Percentiles rank a stretch among this genome's conserved stretches.
phyloP scores from a whole-genome alignment of 2,329 filamentous ascomycete genomes.

The Rugonectria rugulosa region DNA sequence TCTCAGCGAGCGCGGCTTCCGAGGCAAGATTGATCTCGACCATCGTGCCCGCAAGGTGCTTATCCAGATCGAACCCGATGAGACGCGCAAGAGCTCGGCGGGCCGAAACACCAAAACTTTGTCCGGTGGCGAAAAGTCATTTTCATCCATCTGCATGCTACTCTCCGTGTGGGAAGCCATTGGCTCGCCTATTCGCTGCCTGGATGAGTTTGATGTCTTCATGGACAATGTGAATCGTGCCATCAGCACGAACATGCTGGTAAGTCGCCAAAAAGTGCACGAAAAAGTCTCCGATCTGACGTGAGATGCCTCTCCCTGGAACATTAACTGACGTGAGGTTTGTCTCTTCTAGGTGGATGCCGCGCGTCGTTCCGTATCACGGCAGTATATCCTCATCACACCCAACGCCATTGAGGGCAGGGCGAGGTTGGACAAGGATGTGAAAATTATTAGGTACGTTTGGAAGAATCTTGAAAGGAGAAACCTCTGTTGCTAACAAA shows the following conservation, averaged over 20 bases:
- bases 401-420: constrained; percentile 80
- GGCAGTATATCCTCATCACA: constrained; percentile 96
- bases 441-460: constrained; percentile 76
- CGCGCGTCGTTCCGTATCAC: constrained; percentile 84
- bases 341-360: constrained; percentile 70
- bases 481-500: background rate
- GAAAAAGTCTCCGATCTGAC: constrained; percentile 1
- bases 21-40: constrained; percentile 80
- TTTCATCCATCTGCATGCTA: constrained; percentile 93
- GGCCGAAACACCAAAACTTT: constrained; percentile 90
- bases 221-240: constrained; percentile 98
- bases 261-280: constrained; percentile 52
- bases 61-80: constrained; percentile 76
- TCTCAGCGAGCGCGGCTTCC: constrained; percentile 87
- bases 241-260: constrained; percentile 92
- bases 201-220: constrained; percentile 99
- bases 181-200: constrained; percentile 90
- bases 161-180: constrained; percentile 97
- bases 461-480: background rate
- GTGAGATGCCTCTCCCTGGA: constrained; percentile 1
- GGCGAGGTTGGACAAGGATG: constrained; percentile 68
- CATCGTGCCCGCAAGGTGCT: constrained; percentile 78
- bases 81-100: constrained; percentile 71
- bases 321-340: constrained; percentile 6
- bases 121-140: constrained; percentile 96